phyloP scores from a whole-genome alignment of 106 monocot genomes.

The Hemerocallis citrina region DNA sequence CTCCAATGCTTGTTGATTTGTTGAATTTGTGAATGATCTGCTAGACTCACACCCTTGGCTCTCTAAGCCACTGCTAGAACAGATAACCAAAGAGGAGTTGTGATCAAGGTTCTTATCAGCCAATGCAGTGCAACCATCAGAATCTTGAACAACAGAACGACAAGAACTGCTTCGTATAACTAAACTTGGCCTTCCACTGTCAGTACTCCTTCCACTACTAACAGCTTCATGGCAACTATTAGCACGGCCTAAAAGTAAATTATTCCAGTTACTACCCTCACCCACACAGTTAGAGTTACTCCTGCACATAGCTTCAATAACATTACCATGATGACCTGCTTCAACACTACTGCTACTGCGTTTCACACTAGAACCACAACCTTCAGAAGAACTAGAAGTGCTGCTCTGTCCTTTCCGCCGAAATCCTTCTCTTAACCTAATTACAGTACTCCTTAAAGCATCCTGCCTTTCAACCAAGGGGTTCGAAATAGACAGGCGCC shows the following conservation, averaged over 20 bases:
- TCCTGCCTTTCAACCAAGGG: constrained; percentile 85
- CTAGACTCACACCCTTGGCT: constrained; percentile 76
- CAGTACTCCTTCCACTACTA: constrained; percentile 60
- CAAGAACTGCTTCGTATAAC: constrained; percentile 80
- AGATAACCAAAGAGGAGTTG: constrained; percentile 35
- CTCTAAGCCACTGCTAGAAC: constrained; percentile 70
- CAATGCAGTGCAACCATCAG: constrained; percentile 37
- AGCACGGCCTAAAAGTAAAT: constrained; percentile 45
- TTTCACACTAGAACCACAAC: constrained; percentile 93
- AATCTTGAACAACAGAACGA: constrained; percentile 65
- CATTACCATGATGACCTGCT: constrained; percentile 65
- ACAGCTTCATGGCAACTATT: constrained; percentile 77
- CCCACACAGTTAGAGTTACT: constrained; percentile 48
- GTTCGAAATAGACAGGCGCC: constrained; percentile 56
- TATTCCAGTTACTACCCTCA: constrained; percentile 57
- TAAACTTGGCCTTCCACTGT: constrained; percentile 68
- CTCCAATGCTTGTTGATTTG: constrained; percentile 47
- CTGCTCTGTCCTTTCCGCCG: constrained; percentile 68
- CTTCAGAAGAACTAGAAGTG: constrained; percentile 92
- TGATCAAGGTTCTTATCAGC: constrained; percentile 39
- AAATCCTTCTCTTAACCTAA: constrained; percentile 90
- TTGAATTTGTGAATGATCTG: constrained; percentile 39
- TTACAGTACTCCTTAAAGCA: constrained; percentile 87
- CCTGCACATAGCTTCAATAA: constrained; percentile 51
- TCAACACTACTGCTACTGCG: constrained; percentile 90